Base-by-base conservation (phyloP, 805 yeast genomes). In the Babjeviella inositovora region DNA sequence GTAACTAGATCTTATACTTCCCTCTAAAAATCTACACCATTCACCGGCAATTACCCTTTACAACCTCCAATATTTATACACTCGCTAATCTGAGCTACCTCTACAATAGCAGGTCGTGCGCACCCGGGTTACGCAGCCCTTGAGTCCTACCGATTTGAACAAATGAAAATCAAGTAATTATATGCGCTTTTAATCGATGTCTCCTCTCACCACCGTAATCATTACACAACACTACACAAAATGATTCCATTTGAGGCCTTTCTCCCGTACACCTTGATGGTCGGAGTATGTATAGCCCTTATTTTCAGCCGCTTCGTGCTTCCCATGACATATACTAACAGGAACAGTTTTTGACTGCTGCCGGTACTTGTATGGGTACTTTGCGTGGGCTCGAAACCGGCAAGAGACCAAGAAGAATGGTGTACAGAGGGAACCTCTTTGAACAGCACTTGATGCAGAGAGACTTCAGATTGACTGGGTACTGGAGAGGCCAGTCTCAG, bases 391-490 rank as follows among this genome's bases (percentile, higher is more conserved):
- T 12, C 40, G 54, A 20, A 62, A 61, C 34, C 47, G 50, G 31
- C 38, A 42, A 32, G 52, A 60, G 23, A 62, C 62, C 38, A 63
- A 54, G 26, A 55, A 60, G 43, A 56, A 64, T 37, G 64, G 63
- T 37, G 69, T 59, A 47, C 34, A 50, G 53, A 34, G 42, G 67
- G 17, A 73, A 67, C 42, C 57, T 56, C 33, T 67, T 67, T 60
- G 73, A 67, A 35, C 44, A 47, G 43, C 46, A 53, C 28, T 45
- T 51, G 61, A 69, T 79, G 50, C 74, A 73, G 32, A 61, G 93
- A 39, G 93, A 80, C 46, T 57, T 62, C 40, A 58, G 87, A 33
- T 53, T 80, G 38, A 80, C 93, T 7, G 93, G 93, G 13, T 57
- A 60, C 19, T 57, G 52, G 38, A 60, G 93, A 41, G 85, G 72